Evolutionary conservation across 257 asterid genomes (phyloP).

Genomic region (Solanum megistacrolobum): DNA sequence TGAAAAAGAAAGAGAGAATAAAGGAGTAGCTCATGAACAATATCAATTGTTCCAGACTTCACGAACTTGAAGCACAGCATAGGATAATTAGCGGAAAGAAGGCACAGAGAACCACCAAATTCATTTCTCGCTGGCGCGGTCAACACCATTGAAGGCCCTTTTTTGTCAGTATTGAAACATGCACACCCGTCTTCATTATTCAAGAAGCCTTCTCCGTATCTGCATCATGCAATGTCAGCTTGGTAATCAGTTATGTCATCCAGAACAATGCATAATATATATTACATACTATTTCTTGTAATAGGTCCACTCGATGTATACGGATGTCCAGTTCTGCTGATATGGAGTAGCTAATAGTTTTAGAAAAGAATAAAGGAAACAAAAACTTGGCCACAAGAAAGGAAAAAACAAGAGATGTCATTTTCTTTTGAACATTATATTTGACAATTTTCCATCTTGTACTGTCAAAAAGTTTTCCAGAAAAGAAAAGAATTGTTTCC

Average conservation of each 20-base stretch:
- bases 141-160: slow-evolving; percentile 10
- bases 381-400: background rate
- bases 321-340: background rate
- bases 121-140: slow-evolving; percentile 5
- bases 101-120: slow-evolving; percentile 17
- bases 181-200: slow-evolving; percentile 4
- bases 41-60: slow-evolving; percentile 21
- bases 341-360: background rate
- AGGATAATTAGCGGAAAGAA: slow-evolving; percentile 10
- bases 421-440: background rate
- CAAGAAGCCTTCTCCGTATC: slow-evolving; percentile 50
- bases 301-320: background rate
- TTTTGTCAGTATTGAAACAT: slow-evolving; percentile 6
- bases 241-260: background rate
- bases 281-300: background rate
- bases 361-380: background rate
- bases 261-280: background rate
- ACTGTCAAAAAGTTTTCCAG: background rate
- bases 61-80: slow-evolving; percentile 14
- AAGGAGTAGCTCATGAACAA: slow-evolving; percentile 20
- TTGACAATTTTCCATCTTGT: background rate
- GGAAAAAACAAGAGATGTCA: background rate
- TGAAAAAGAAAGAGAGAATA: slow-evolving; percentile 1
- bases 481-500: background rate
- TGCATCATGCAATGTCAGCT: slow-evolving; percentile 13